Evolutionary conservation across 2,329 filamentous ascomycete species (phyloP), one percentile per base, ranked within the genome.

Genomic region (Botrytis fragariae): DNA sequence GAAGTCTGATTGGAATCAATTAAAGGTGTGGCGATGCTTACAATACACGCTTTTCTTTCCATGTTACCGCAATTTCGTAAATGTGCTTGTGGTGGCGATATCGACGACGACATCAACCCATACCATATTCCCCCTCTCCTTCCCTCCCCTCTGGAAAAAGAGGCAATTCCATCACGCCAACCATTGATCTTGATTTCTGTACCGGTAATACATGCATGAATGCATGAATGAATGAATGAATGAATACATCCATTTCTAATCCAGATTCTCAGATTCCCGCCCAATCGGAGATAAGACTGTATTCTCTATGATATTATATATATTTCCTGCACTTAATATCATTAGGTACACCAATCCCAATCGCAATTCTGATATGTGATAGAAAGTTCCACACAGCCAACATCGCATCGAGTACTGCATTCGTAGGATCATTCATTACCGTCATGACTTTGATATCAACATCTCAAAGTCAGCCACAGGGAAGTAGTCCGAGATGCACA

Each of bases 301-400:
- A 45, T 45, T 45, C 44, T 45, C 8, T 8, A 64, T 45, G 5
- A 22, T 7, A 22, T 64, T 63, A 29, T 54, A 16, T 29, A 54
- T 14, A 51, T 18, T 44, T 44, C 25, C 61, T 44, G 62, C 39
- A 45, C 8, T 9, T 35, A 35, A n/a, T 18, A 20, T 51, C 48
- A 51, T 65, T 42, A 9, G 16, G 0, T 37, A 29, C 18, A 20
- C 18, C 44, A 45, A 45, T 42, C 10, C 12, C 39, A 12, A 39
- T n/a, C n/a, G 44, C n/a, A 48, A 48, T 48, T 48, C 1, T 65
- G 63, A 65, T 25, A 65, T 51, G 37, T 65, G 63, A 65, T 65
- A 37, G 29, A n/a, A n/a, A 14, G 10, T n/a, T 51, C 16, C 20
- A 54, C 48, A 29, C 32, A 45, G 44, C 8, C 42, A 44, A 44